phyloP scores from a whole-genome alignment of 2,329 filamentous ascomycete species.

The Sporothrix humicola region DNA sequence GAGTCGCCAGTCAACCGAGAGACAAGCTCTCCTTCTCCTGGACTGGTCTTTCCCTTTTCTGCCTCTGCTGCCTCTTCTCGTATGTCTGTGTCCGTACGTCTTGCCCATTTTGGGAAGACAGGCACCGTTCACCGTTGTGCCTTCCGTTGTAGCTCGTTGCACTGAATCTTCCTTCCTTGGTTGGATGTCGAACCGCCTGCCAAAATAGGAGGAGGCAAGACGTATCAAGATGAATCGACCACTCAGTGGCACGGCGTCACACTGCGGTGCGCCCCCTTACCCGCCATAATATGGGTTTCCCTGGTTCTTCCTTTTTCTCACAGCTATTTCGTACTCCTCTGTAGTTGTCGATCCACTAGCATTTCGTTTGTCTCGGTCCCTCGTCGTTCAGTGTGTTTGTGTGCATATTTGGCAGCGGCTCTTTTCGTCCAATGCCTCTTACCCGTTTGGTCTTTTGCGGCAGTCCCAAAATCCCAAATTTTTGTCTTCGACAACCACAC shows the following conservation, averaged over 20 bases:
- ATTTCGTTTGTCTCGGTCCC: background rate
- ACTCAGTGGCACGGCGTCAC: background rate
- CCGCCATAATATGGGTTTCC: background rate
- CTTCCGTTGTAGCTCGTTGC: background rate
- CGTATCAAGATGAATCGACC: background rate
- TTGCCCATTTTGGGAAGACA: slow-evolving; percentile 19
- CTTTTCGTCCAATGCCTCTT: background rate
- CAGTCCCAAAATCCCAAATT: background rate
- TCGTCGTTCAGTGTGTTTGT: background rate
- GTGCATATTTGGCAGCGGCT: background rate
- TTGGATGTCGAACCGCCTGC: slow-evolving; percentile 13
- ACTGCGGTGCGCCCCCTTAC: background rate
- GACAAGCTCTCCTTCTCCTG: background rate
- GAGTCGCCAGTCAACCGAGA: slow-evolving; percentile 5
- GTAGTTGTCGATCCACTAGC: background rate
- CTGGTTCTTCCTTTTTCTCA: background rate
- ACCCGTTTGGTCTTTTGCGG: background rate
- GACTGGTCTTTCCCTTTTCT: slow-evolving; percentile 29
- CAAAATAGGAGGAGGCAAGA: background rate
- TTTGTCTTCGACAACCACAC: background rate
- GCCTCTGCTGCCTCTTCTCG: background rate
- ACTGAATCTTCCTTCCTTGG: slow-evolving; percentile 5
- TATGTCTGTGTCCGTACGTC: background rate
- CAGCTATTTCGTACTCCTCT: background rate
- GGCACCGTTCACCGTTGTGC: background rate